Percentiles rank a stretch among this genome's conserved stretches.
These are phyloP conservation scores for Ensete ventricosum DNA, from an alignment of 176 grass and related monocot species.

Conservation along the genomic window DNA sequence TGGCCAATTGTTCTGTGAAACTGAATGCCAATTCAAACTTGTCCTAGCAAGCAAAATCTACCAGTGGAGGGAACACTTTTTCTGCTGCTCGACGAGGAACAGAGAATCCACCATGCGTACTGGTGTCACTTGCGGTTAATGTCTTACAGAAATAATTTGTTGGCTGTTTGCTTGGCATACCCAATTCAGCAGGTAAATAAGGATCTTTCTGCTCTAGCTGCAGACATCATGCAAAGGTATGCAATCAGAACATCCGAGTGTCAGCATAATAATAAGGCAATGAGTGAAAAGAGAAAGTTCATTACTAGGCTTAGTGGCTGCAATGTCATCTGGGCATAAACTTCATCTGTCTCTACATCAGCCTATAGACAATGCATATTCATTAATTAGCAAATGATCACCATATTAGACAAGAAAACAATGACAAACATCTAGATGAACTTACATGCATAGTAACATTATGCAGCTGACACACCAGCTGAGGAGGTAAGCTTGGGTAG, in stretches of 20 bases:
- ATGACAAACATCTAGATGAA: background rate
- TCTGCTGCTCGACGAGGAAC: constrained; percentile 98
- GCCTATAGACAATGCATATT: constrained; percentile 39
- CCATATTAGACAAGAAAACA: background rate
- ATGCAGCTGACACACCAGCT: constrained; percentile 94
- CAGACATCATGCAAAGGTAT: constrained; percentile 10
- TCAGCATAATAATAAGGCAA: constrained; percentile 14
- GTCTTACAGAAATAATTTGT: constrained; percentile 99
- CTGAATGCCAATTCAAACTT: background rate
- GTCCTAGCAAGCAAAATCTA: constrained; percentile 26
- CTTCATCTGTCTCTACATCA: constrained; percentile 94
- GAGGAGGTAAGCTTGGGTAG: constrained; percentile 85
- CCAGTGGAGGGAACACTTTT: constrained; percentile 97
- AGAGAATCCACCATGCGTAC: constrained; percentile 98
- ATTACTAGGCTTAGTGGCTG: constrained; percentile 85
- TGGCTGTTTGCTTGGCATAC: constrained; percentile 76
- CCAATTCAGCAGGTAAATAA: constrained; percentile 83
- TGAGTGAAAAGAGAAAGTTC: background rate
- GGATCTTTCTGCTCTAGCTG: constrained; percentile 98
- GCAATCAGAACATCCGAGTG: background rate
- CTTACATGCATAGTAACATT: constrained; percentile 99
- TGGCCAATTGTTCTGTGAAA: background rate
- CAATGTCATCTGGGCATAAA: constrained; percentile 96
- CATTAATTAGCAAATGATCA: background rate
- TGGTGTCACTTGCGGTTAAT: constrained; percentile 93